A percentile compares a stretch with the other conserved stretches of the same genome.
Conservation (phyloP, 2,329 filamentous ascomycete genomes). For the Xenosphaeropsis pyriputrescens region DNA sequence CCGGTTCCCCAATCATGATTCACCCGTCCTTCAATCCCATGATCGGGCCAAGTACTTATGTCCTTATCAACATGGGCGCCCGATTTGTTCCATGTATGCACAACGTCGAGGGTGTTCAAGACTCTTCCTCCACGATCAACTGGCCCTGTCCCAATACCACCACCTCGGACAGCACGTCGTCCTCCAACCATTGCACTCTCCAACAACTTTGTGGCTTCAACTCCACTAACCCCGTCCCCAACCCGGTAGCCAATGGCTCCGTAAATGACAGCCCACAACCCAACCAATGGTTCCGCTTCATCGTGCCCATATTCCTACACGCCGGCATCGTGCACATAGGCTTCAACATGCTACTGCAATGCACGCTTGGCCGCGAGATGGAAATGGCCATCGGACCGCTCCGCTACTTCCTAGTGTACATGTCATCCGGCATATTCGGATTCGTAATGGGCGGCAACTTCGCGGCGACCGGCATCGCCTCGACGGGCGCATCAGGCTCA, state of each 20-base stretch:
- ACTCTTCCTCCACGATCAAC: conserved; percentile 27
- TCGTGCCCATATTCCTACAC: conserved; percentile 88
- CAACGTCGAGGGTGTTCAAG: conserved; percentile 52
- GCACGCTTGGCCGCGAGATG: conserved; percentile 85
- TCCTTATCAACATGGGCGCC: conserved; percentile 94
- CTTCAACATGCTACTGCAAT: conserved; percentile 86
- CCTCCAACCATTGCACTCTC: conserved; percentile 51
- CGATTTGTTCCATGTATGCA: conserved; percentile 94
- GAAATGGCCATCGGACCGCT: conserved; percentile 79
- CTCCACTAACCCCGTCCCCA: conserved; percentile 39
- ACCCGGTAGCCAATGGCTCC: conserved; percentile 35
- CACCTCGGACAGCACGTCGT: conserved; percentile 30
- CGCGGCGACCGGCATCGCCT: conserved; percentile 66
- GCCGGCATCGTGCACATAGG: conserved; percentile 88
- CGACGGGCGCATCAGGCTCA: conserved; percentile 77
- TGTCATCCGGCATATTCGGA: conserved; percentile 85
- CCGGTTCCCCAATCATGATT: conserved; percentile 39
- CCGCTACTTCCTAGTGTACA: conserved; percentile 80
- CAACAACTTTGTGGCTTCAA: conserved; percentile 73
- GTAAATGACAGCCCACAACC: conserved; percentile 35
- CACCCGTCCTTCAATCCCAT: conserved; percentile 88
- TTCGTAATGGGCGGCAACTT: conserved; percentile 94
- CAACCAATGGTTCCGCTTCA: conserved; percentile 96
- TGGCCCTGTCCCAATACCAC: conserved; percentile 81
- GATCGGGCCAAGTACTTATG: conserved; percentile 83